Percentiles rank a stretch among this genome's conserved stretches.
Evolutionary conservation across 495 filamentous ascomycete genomes (phyloP).

Genomic region (Platismatia glauca): DNA sequence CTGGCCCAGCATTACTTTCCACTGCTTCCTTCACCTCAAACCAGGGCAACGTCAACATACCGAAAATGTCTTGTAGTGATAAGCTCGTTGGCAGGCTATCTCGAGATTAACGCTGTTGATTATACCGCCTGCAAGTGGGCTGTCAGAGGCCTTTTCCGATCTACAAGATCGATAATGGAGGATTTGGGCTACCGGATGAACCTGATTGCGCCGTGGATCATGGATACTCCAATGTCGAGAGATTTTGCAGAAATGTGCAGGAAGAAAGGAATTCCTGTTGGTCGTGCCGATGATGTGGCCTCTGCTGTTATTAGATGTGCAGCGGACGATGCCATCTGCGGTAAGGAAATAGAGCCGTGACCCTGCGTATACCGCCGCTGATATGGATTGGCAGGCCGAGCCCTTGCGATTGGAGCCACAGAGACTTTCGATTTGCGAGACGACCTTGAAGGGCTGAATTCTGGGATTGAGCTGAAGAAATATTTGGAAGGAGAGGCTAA

Average conservation of each 20-base stretch:
- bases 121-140: constrained; percentile 29
- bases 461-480: constrained; percentile 4
- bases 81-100: constrained; percentile 28
- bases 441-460: constrained; percentile 14
- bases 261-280: background rate
- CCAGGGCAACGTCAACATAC: background rate
- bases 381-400: constrained; percentile 5
- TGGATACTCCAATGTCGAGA: constrained; percentile 17
- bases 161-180: constrained; percentile 8
- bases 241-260: background rate
- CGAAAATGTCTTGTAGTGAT: constrained; percentile 25
- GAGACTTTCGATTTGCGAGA: constrained; percentile 12
- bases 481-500: constrained; percentile 8
- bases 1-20: constrained; percentile 18
- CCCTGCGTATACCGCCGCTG: background rate
- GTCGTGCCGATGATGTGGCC: constrained; percentile 6
- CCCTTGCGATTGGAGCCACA: constrained; percentile 7
- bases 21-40: background rate
- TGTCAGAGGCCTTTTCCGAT: constrained; percentile 26
- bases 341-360: background rate
- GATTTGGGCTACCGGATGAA: constrained; percentile 13
- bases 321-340: constrained; percentile 7
- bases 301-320: constrained; percentile 10
- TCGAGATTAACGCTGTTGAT: constrained; percentile 23
- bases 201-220: constrained; percentile 19